phyloP scores from a whole-genome alignment of 169 alveolate species.

The Cryptosporidium meleagridis region DNA sequence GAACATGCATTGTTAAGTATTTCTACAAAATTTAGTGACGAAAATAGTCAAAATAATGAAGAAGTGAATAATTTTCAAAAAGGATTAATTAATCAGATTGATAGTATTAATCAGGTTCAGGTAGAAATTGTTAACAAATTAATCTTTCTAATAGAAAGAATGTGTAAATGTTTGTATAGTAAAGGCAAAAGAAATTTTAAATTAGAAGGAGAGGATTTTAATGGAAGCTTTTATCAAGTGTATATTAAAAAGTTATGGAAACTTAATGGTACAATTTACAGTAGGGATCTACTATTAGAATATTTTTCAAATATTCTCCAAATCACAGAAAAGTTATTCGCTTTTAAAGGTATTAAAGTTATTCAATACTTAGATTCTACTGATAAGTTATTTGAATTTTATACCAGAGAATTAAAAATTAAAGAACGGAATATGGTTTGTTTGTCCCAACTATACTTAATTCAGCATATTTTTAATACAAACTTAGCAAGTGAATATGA shows the following conservation, averaged over 20 bases:
- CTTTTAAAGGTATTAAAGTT: not conserved
- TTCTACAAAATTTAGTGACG: not conserved
- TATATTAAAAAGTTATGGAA: conserved; percentile 28
- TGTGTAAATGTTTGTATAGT: not conserved
- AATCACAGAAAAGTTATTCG: not conserved
- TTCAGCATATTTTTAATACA: conserved; percentile 2
- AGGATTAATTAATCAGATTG: not conserved
- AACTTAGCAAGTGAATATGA: not conserved
- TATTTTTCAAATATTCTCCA: conserved; percentile 27
- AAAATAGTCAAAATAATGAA: not conserved
- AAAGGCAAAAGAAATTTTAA: not conserved
- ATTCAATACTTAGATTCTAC: conserved; percentile 22
- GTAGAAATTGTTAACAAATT: not conserved
- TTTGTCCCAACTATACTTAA: conserved; percentile 12
- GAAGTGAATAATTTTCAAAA: not conserved
- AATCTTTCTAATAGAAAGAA: not conserved
- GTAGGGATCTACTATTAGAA: conserved; percentile 11
- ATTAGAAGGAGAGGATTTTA: not conserved
- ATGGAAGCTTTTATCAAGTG: not conserved
- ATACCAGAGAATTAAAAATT: conserved; percentile 11
- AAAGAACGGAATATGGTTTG: conserved; percentile 6
- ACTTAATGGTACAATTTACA: conserved; percentile 40
- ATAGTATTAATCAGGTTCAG: not conserved
- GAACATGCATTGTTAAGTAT: conserved; percentile 17
- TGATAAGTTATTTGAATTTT: conserved; percentile 46